phyloP scores from a whole-genome alignment of 805 yeast genomes.

The Kodamaea laetipori region DNA sequence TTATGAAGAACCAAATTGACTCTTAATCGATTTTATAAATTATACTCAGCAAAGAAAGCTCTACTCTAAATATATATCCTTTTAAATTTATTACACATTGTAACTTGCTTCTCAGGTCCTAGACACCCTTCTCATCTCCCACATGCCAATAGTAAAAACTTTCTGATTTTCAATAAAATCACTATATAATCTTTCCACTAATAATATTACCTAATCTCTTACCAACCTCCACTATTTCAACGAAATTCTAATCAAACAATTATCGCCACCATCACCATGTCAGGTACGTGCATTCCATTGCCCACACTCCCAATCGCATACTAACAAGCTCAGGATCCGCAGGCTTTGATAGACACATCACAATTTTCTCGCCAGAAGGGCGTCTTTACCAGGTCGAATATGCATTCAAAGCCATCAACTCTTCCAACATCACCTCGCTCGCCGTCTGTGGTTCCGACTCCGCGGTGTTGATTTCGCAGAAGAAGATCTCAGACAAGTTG shows the following conservation, averaged over 20 bases:
- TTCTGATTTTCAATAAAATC: neutral
- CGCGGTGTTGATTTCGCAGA: slow-evolving; percentile 88
- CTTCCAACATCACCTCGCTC: slow-evolving; percentile 85
- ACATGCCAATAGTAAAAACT: too few species aligned
- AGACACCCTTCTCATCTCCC: too few species aligned
- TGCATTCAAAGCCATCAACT: slow-evolving; percentile 95
- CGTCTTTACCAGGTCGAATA: slow-evolving; percentile 96
- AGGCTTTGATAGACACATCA: slow-evolving; percentile 99
- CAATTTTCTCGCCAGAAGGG: slow-evolving; percentile 98
- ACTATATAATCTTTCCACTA: neutral
- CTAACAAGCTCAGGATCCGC: slow-evolving; percentile 61
- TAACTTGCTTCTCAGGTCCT: too few species aligned
- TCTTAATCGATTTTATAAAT: too few species aligned
- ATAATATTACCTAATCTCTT: too few species aligned
- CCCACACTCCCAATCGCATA: neutral
- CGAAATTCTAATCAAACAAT: too few species aligned
- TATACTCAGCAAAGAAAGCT: too few species aligned
- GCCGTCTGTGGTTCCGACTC: slow-evolving; percentile 86
- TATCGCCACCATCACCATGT: slow-evolving; percentile 13
- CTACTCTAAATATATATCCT: too few species aligned
- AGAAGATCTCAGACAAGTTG: slow-evolving; percentile 94
- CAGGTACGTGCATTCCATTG: slow-evolving; percentile 11
- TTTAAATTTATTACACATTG: too few species aligned
- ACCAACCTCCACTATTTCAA: too few species aligned
- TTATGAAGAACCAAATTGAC: too few species aligned